Percentiles rank a stretch among this genome's conserved stretches.
These are phyloP conservation scores for Prunus campanulata DNA, from an alignment of 306 rosid species.

Conservation along the genomic window DNA sequence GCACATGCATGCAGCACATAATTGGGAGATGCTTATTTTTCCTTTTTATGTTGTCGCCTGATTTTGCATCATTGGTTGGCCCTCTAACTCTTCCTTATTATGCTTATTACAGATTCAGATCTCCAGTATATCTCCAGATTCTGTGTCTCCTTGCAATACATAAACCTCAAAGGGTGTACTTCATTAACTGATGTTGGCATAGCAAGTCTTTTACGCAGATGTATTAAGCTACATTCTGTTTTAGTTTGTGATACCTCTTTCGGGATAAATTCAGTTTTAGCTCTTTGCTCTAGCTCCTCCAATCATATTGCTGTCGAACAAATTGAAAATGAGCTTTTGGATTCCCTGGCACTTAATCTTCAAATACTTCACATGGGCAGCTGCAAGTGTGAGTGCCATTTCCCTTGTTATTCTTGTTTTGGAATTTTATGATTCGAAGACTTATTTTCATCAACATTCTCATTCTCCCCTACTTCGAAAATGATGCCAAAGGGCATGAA, in stretches of 20 bases:
- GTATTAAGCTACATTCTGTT: slow-evolving; percentile 53
- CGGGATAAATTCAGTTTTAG: slow-evolving; percentile 61
- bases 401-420: slow-evolving; percentile 16
- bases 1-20: neutral
- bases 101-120: slow-evolving; percentile 51
- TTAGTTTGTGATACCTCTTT: slow-evolving; percentile 67
- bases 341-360: slow-evolving; percentile 54
- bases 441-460: neutral
- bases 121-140: slow-evolving; percentile 54
- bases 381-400: slow-evolving; percentile 58
- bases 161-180: slow-evolving; percentile 72
- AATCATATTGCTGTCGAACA: slow-evolving; percentile 29
- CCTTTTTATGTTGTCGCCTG: neutral
- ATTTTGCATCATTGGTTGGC: neutral
- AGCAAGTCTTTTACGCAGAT: slow-evolving; percentile 46
- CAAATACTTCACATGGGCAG: slow-evolving; percentile 68
- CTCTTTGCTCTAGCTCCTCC: slow-evolving; percentile 51
- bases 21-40: neutral
- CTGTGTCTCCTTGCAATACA: slow-evolving; percentile 50
- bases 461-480: neutral
- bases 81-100: slow-evolving; percentile 4
- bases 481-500: neutral
- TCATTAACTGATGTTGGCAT: slow-evolving; percentile 69
- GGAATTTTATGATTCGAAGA: neutral
- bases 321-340: slow-evolving; percentile 24